Evolutionary conservation across 768 basidiomycete genomes (phyloP).

Genomic region (Pulveroboletus sp.): DNA sequence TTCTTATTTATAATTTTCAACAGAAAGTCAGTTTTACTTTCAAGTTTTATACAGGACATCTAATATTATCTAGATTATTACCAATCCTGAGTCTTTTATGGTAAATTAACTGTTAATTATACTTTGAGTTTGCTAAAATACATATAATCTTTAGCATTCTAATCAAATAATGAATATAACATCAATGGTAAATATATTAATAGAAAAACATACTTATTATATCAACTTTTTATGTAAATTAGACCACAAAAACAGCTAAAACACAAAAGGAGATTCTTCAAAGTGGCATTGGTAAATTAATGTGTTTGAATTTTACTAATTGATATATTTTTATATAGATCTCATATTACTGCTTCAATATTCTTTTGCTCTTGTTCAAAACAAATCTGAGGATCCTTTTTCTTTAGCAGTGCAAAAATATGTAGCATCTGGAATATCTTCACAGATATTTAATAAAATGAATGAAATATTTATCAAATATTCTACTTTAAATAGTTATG

Average conservation of each 20-base stretch:
- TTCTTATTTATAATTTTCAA: neutral
- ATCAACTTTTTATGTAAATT: neutral
- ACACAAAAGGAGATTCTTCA: neutral
- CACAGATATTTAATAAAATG: too few species aligned
- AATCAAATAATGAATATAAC: accelerated
- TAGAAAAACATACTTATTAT: neutral
- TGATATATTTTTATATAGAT: neutral
- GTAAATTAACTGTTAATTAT: neutral
- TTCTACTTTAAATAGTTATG: too few species aligned
- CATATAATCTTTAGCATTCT: neutral
- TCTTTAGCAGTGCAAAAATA: too few species aligned
- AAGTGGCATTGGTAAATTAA: neutral
- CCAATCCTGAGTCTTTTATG: neutral
- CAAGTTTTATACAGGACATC: accelerated
- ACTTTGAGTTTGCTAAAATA: neutral
- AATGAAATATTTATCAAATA: too few species aligned
- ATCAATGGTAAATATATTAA: neutral
- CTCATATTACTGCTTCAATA: neutral
- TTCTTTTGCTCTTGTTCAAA: too few species aligned
- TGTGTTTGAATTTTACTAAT: neutral
- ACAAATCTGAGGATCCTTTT: too few species aligned
- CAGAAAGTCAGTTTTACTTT: neutral
- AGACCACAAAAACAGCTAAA: neutral
- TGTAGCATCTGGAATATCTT: too few species aligned
- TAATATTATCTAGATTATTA: neutral